phyloP scores from a whole-genome alignment of 192 early-diverging fungal genomes.

The Coemansia furcata region DNA sequence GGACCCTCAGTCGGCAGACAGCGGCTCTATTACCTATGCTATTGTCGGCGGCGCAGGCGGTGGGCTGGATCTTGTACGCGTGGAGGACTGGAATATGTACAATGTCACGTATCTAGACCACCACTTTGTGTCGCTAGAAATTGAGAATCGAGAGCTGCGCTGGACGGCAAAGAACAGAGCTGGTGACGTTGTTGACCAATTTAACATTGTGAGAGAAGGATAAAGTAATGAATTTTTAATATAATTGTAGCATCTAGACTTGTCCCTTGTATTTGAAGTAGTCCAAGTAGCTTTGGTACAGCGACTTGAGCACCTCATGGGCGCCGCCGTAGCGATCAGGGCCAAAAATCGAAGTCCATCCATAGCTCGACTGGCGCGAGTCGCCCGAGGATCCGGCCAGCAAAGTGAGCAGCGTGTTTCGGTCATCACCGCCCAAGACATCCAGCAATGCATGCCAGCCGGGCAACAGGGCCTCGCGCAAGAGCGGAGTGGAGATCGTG shows the following conservation, averaged over 20 bases:
- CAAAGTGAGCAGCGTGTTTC: slow-evolving; percentile 19
- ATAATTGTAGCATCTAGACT: slow-evolving; percentile 1
- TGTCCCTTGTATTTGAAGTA: slow-evolving; percentile 49
- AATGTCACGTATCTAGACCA: slow-evolving; percentile 47
- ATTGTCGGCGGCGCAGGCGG: slow-evolving; percentile 78
- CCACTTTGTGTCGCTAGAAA: slow-evolving; percentile 57
- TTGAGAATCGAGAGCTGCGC: slow-evolving; percentile 11
- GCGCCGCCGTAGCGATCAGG: slow-evolving; percentile 39
- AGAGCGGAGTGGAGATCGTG: slow-evolving; percentile 18
- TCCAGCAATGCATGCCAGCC: slow-evolving; percentile 47
- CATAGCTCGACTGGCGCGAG: background rate
- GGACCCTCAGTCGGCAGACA: slow-evolving; percentile 24
- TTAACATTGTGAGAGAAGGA: slow-evolving; percentile 13
- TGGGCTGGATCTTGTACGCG: slow-evolving; percentile 57
- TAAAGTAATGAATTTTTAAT: background rate
- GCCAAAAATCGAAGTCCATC: slow-evolving; percentile 35
- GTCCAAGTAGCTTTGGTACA: slow-evolving; percentile 43
- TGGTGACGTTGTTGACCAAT: slow-evolving; percentile 25
- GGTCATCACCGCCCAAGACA: slow-evolving; percentile 23
- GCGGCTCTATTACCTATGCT: slow-evolving; percentile 55
- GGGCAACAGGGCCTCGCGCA: slow-evolving; percentile 44
- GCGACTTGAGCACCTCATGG: slow-evolving; percentile 41
- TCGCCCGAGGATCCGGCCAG: slow-evolving; percentile 22
- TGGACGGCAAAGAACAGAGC: slow-evolving; percentile 27
- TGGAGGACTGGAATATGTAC: slow-evolving; percentile 66